These are phyloP conservation scores for Sambucus nigra DNA, from an alignment of 129 eudicot species.

Conservation along the genomic window DNA sequence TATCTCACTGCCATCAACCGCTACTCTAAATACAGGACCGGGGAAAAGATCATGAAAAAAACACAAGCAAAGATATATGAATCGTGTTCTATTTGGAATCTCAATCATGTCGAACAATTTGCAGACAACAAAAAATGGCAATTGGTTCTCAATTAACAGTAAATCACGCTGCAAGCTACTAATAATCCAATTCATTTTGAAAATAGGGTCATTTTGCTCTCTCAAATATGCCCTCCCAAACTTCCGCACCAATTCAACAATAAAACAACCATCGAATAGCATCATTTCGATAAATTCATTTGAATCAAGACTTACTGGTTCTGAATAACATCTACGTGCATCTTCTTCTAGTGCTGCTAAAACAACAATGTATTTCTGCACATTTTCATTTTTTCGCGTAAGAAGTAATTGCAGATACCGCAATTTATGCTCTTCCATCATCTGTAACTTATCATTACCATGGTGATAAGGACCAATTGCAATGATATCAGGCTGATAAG, in stretches of 20 bases:
- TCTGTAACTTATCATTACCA: background rate
- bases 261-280: conserved; percentile 19
- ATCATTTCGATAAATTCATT: conserved; percentile 15
- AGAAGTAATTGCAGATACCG: conserved; percentile 7
- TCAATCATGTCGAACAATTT: conserved; percentile 10
- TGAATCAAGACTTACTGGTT: background rate
- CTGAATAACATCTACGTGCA: conserved; percentile 11
- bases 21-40: background rate
- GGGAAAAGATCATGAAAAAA: conserved; percentile 7
- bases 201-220: conserved; percentile 5
- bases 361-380: background rate
- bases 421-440: conserved; percentile 16
- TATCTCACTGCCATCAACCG: background rate
- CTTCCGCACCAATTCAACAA: conserved; percentile 10
- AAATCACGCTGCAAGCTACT: background rate
- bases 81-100: background rate
- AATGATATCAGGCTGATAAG: conserved; percentile 9
- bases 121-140: conserved; percentile 17
- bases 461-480: conserved; percentile 20
- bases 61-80: background rate
- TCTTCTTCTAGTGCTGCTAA: conserved; percentile 1
- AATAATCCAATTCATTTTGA: background rate
- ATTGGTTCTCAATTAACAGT: conserved; percentile 15
- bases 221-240: background rate
- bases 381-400: background rate